These are phyloP conservation scores for Brassica carinata DNA, from an alignment of 345 rosid genomes.

Conservation along the genomic window DNA sequence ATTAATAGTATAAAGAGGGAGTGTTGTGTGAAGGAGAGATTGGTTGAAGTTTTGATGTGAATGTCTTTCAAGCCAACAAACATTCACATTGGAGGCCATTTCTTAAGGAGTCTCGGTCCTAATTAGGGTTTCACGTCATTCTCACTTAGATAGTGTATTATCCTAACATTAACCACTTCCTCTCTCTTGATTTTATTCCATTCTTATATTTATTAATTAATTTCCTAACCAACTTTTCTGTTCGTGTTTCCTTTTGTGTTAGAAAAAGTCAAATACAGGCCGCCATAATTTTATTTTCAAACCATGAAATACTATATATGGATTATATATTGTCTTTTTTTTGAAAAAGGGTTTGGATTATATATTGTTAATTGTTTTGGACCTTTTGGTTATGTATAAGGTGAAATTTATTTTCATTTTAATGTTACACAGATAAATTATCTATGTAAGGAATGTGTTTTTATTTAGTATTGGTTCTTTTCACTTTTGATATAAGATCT, in stretches of 20 bases:
- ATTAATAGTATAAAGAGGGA: slow-evolving; percentile 19
- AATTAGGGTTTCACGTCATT: slow-evolving; percentile 47
- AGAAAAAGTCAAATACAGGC: slow-evolving; percentile 37
- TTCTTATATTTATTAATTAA: neutral
- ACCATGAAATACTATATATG: neutral
- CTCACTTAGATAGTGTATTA: slow-evolving; percentile 27
- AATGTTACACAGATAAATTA: neutral
- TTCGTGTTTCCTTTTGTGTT: slow-evolving; percentile 10
- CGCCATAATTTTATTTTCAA: slow-evolving; percentile 11
- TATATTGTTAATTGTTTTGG: neutral
- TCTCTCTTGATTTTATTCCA: slow-evolving; percentile 1
- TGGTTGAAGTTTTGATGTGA: slow-evolving; percentile 58
- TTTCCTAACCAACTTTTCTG: slow-evolving; percentile 19
- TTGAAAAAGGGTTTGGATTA: too few relatives aligned
- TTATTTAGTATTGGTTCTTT: neutral
- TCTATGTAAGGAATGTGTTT: neutral
- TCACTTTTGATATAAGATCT: neutral
- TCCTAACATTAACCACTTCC: slow-evolving; percentile 36
- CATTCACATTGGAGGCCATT: slow-evolving; percentile 65
- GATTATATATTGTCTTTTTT: neutral
- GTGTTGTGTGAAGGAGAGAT: slow-evolving; percentile 38
- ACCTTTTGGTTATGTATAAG: neutral
- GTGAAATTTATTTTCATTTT: neutral
- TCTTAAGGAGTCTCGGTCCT: slow-evolving; percentile 49
- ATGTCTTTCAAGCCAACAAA: slow-evolving; percentile 63